Evolutionary conservation across 257 asterid species (phyloP), one percentile per base, ranked within the genome.

Genomic region (Gentiana straminea): DNA sequence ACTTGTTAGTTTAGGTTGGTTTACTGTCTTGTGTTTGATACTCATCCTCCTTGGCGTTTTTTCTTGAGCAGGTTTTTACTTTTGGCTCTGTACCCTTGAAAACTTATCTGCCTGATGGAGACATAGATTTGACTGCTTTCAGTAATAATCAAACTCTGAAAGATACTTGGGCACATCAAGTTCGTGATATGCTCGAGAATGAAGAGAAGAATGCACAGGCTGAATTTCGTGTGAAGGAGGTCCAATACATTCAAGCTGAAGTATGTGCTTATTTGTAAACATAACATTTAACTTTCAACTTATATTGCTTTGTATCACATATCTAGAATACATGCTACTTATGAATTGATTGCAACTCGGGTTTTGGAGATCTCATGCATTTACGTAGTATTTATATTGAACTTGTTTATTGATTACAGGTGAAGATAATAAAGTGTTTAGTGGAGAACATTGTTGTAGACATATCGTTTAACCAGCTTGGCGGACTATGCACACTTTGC

Each of bases 211-310:
- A 83, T 60, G 94, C 84, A 60, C 75, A 83, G 64, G 97, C 98
- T 59, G 97, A 87, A 74, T 92, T 92, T 73, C 77, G 65, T 66
- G 98, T 92, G 72, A 88, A 92, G 88, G 98, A 92, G 77, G 95
- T 92, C 70, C 98, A 92, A 70, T 92, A 92, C 64, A 92, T 88
- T 62, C 98, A 87, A 77, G 98, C 98, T 54, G 97, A 92, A 68
- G 98, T 92, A 81, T 58, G 73, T 60, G 61, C 43, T 59, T 24
- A 57, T 56, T 13, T 9, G 32, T 45, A 11, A 45, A 13, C n/a
- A 9, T 33, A 44, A 38, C 49, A 45, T 24, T 44, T 33, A 11
- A 41, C 6, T 63, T 52, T 38, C 37, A n/a, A 13, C 8, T 33
- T 50, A 24, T 38, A 33, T 3, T 41, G n/a, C 2, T n/a, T 61